These are phyloP conservation scores for Eucalyptus curtisii DNA, from an alignment of 345 rosid species.

Conservation along the genomic window DNA sequence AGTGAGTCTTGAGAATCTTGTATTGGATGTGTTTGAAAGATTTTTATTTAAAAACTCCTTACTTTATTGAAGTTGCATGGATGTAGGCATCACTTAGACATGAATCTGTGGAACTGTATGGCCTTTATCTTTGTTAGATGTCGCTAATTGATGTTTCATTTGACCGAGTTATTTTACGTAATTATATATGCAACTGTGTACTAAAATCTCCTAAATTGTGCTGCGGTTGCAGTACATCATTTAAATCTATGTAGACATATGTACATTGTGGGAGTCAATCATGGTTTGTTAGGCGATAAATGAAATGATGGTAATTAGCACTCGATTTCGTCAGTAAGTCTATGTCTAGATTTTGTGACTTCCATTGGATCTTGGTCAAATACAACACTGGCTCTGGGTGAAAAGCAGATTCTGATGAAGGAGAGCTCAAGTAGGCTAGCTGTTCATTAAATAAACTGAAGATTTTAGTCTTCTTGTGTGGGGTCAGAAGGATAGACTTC, in stretches of 20 bases:
- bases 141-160: neutral
- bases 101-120: neutral
- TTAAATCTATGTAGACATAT: neutral
- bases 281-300: neutral
- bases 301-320: neutral
- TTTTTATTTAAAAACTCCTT: neutral
- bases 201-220: neutral
- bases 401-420: neutral
- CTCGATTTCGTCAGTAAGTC: neutral
- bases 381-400: neutral
- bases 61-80: neutral
- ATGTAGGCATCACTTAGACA: neutral
- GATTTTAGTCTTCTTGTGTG: neutral
- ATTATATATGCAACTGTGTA: neutral
- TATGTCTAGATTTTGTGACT: neutral
- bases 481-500: neutral
- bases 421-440: neutral
- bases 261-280: neutral
- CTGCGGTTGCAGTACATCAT: neutral
- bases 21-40: neutral
- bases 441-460: neutral
- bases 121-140: neutral
- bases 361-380: neutral
- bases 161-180: neutral
- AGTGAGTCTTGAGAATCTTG: neutral